These are phyloP conservation scores for Trypanosoma theileri DNA, from an alignment of 208 protist genomes.

Conservation along the genomic window DNA sequence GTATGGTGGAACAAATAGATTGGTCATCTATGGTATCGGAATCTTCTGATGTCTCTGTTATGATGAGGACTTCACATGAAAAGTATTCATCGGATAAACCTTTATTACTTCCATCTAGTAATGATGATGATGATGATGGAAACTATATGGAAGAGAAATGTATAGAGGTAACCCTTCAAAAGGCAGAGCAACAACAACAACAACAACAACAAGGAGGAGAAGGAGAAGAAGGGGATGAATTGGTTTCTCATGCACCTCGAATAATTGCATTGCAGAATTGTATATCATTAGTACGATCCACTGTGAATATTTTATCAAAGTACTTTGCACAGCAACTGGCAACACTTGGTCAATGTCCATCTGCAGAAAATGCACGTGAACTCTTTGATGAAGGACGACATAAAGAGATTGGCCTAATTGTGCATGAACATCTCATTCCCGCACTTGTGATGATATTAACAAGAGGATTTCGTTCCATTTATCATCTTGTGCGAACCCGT, in stretches of 20 bases:
- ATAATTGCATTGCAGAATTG: slow-evolving; percentile 11
- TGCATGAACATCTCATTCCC: slow-evolving; percentile 34
- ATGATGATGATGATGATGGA: neutral
- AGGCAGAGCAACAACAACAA: no score
- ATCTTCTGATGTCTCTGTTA: neutral
- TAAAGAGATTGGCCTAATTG: slow-evolving; percentile 33
- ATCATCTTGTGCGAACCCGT: slow-evolving; percentile 33
- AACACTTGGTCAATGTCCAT: neutral
- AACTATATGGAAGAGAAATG: neutral
- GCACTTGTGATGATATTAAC: slow-evolving; percentile 30
- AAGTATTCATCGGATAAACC: no score
- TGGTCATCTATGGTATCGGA: slow-evolving; percentile 20
- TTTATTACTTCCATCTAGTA: no score
- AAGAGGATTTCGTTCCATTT: slow-evolving; percentile 32
- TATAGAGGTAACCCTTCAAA: neutral
- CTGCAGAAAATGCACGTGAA: neutral
- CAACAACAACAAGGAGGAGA: neutral
- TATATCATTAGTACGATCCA: neutral
- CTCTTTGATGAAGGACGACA: slow-evolving; percentile 46
- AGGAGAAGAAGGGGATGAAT: neutral
- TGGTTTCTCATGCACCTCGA: neutral
- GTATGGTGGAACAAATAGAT: slow-evolving; percentile 12
- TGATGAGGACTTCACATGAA: neutral
- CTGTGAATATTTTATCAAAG: slow-evolving; percentile 17
- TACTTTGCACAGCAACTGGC: slow-evolving; percentile 41